phyloP scores from a whole-genome alignment of 345 rosid species.

The Aethionema arabicum region DNA sequence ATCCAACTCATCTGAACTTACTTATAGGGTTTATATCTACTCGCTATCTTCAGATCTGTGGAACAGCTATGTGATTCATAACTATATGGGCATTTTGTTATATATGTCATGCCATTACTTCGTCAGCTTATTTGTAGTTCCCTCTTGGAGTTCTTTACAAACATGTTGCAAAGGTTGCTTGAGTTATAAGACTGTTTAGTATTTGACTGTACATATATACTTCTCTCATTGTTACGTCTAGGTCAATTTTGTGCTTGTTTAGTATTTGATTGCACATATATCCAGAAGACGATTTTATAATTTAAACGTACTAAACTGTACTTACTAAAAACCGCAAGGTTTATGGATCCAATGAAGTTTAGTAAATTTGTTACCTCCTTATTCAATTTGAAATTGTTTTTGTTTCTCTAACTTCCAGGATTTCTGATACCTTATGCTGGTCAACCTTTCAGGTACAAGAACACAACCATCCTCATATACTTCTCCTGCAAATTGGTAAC shows the following conservation, averaged over 20 bases:
- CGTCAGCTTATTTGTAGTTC: slow-evolving; percentile 1
- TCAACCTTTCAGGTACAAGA: slow-evolving; percentile 80
- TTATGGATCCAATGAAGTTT: slow-evolving; percentile 1
- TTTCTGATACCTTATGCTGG: slow-evolving; percentile 8
- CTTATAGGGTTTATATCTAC: neutral
- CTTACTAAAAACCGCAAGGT: neutral
- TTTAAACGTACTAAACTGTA: slow-evolving; percentile 1
- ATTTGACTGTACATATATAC: slow-evolving; percentile 3
- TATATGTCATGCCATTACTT: neutral
- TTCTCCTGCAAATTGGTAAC: slow-evolving; percentile 93
- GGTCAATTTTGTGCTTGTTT: neutral
- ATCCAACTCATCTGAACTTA: slow-evolving; percentile 1
- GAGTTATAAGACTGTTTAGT: neutral
- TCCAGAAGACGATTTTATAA: neutral
- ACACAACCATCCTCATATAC: slow-evolving; percentile 95
- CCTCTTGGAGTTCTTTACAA: neutral
- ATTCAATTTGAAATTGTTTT: slow-evolving; percentile 12
- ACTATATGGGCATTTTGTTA: slow-evolving; percentile 5
- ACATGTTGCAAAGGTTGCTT: neutral
- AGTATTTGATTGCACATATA: neutral
- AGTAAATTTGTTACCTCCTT: neutral
- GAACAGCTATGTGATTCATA: slow-evolving; percentile 11
- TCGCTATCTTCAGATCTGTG: neutral
- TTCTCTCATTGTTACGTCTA: slow-evolving; percentile 2
- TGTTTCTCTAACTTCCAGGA: slow-evolving; percentile 1